Conservation (phyloP, 495 filamentous ascomycete genomes). For the Xylaria cubensis region DNA sequence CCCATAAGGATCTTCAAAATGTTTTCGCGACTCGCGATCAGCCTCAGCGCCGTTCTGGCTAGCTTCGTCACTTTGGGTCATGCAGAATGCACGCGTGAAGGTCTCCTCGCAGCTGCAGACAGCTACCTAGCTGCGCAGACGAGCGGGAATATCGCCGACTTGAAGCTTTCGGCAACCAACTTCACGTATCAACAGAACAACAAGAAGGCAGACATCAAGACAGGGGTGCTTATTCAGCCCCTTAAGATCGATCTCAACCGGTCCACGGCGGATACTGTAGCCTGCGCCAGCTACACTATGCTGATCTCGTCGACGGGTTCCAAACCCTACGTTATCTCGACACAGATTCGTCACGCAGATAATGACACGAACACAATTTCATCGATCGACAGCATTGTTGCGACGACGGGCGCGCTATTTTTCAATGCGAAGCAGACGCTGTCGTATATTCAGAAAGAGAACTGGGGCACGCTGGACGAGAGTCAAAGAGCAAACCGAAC, state of each 20-base stretch:
- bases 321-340: slow-evolving; percentile 51
- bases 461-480: slow-evolving; percentile 46
- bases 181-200: slow-evolving; percentile 54
- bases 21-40: background rate
- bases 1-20: background rate
- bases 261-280: slow-evolving; percentile 48
- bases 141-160: slow-evolving; percentile 36
- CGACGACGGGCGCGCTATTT: slow-evolving; percentile 55
- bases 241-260: slow-evolving; percentile 49
- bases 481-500: slow-evolving; percentile 42
- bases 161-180: slow-evolving; percentile 42
- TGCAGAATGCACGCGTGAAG: slow-evolving; percentile 49
- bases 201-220: slow-evolving; percentile 42
- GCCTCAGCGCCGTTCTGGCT: background rate
- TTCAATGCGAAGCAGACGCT: slow-evolving; percentile 55
- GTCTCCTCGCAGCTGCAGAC: slow-evolving; percentile 44
- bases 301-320: slow-evolving; percentile 45
- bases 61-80: background rate
- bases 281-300: slow-evolving; percentile 54
- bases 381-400: slow-evolving; percentile 53
- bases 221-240: slow-evolving; percentile 42
- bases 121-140: slow-evolving; percentile 47
- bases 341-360: slow-evolving; percentile 50
- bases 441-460: slow-evolving; percentile 49
- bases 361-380: slow-evolving; percentile 44